Percentiles rank a stretch among this genome's conserved stretches.
Evolutionary conservation across 1,284 basidiomycete genomes (phyloP).

Genomic region (Cutaneotrichosporon spelunceum): DNA sequence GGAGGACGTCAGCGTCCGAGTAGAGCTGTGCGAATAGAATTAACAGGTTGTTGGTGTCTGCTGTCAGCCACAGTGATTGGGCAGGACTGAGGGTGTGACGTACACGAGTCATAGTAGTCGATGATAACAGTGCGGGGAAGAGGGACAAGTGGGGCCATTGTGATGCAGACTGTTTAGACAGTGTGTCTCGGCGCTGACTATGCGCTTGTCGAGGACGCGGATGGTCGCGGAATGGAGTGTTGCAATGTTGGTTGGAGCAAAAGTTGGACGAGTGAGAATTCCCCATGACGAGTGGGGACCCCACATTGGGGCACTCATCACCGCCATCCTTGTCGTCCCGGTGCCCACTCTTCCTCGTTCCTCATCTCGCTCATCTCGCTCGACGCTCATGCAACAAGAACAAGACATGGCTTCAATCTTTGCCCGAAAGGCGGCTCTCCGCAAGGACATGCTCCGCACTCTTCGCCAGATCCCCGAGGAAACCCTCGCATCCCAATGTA

Average conservation of each 20-base stretch:
- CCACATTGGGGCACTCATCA: neutral
- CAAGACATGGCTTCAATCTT: conserved; percentile 28
- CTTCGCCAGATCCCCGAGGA: conserved; percentile 33
- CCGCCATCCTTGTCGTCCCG: too few relatives aligned
- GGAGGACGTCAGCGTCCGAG: conserved; percentile 43
- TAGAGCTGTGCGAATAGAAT: conserved; percentile 51
- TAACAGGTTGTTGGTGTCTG: conserved; percentile 53
- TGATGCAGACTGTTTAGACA: neutral
- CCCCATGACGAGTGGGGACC: neutral
- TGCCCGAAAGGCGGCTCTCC: conserved; percentile 38
- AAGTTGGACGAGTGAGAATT: too few relatives aligned
- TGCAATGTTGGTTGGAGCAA: too few relatives aligned
- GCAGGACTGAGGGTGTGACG: conserved; percentile 15
- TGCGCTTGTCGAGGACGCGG: too few relatives aligned
- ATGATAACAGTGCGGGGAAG: conserved; percentile 50
- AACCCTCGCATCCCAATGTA: conserved; percentile 44
- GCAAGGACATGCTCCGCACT: conserved; percentile 41
- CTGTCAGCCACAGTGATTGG: neutral
- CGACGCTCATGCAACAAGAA: conserved; percentile 1
- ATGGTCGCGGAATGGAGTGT: neutral
- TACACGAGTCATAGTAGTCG: conserved; percentile 53
- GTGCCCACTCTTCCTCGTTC: neutral
- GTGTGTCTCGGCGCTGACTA: too few relatives aligned
- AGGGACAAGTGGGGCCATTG: conserved; percentile 20
- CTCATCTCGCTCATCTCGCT: neutral